Evolutionary conservation across 164 flowering plant species (phyloP).

Genomic region (Stephania japonica): DNA sequence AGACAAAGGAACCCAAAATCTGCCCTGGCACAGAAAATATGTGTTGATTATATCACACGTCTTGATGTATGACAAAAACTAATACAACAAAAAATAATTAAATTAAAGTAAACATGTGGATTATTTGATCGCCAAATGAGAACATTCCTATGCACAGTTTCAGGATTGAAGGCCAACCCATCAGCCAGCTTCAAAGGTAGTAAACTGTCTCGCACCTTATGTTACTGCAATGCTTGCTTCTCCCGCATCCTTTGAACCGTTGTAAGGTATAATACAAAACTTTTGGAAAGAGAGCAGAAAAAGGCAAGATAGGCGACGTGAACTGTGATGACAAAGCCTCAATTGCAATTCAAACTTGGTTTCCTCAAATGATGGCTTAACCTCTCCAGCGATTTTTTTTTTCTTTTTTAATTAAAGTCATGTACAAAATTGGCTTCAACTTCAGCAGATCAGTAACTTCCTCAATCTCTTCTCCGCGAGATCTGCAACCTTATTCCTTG

Average conservation of each 20-base stretch:
- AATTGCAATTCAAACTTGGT: not conserved
- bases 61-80: too few relatives aligned
- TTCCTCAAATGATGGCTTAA: not conserved
- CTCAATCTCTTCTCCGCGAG: conserved; percentile 63
- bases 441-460: conserved; percentile 38
- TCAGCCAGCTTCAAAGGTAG: too few relatives aligned
- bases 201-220: too few relatives aligned
- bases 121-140: not conserved
- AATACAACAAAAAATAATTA: too few relatives aligned
- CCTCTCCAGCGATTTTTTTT: not conserved
- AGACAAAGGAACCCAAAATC: too few relatives aligned
- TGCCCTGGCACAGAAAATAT: too few relatives aligned
- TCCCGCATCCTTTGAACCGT: not conserved
- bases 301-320: not conserved
- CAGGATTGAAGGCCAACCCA: not conserved
- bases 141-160: not conserved
- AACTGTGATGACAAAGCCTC: not conserved
- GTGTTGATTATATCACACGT: too few relatives aligned
- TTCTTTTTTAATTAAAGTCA: not conserved
- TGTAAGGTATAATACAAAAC: not conserved
- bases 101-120: too few relatives aligned
- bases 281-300: not conserved
- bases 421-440: not conserved
- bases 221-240: not conserved
- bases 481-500: conserved; percentile 79